phyloP scores from a whole-genome alignment of 2,329 filamentous ascomycete species.

The Colletotrichum aenigma region DNA sequence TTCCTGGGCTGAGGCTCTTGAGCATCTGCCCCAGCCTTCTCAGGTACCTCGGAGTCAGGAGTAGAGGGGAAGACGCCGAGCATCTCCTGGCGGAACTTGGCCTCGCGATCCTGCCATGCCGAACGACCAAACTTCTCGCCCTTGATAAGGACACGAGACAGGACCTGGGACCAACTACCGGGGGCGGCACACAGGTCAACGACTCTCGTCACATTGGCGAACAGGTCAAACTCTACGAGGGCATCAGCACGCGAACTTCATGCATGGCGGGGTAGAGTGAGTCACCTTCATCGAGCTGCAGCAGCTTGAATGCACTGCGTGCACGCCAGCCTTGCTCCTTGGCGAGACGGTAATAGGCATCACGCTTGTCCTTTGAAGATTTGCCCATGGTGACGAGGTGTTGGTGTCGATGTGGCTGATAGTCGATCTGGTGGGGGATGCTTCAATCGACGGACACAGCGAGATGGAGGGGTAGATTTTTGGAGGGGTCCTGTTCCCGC shows the following conservation, averaged over 20 bases:
- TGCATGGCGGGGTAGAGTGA: neutral
- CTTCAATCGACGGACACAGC: neutral
- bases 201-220: slow-evolving; percentile 86
- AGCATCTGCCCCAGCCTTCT: slow-evolving; percentile 10
- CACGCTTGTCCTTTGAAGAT: slow-evolving; percentile 97
- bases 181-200: slow-evolving; percentile 96
- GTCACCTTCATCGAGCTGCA: slow-evolving; percentile 85
- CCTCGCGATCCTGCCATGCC: slow-evolving; percentile 86
- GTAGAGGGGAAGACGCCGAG: slow-evolving; percentile 50
- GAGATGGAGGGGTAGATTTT: neutral
- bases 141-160: slow-evolving; percentile 91
- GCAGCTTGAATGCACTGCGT: slow-evolving; percentile 92
- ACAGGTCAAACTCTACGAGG: slow-evolving; percentile 84
- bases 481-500: slow-evolving; percentile 16
- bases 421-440: neutral
- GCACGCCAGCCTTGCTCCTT: slow-evolving; percentile 99
- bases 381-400: slow-evolving; percentile 69
- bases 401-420: neutral
- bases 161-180: slow-evolving; percentile 95
- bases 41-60: neutral
- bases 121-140: slow-evolving; percentile 87
- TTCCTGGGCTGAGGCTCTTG: slow-evolving; percentile 51
- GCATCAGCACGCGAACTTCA: neutral
- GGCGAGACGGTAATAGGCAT: slow-evolving; percentile 95
- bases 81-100: slow-evolving; percentile 66